Evolutionary conservation across 2,329 filamentous ascomycete genomes (phyloP).

Genomic region (Aspergillus thermomutatus): DNA sequence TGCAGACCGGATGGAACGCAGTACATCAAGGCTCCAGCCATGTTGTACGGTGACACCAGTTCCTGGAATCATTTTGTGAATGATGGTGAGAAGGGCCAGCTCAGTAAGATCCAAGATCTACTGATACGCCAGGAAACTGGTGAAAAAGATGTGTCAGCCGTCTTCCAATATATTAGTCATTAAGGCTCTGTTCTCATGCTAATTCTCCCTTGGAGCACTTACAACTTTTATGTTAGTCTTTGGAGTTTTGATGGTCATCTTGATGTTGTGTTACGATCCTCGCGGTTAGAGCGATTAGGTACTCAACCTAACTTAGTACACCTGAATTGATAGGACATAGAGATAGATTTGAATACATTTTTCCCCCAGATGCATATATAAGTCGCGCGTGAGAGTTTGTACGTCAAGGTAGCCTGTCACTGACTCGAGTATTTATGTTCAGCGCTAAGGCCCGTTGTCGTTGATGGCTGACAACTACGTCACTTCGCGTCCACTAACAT

Average conservation of each 20-base stretch:
- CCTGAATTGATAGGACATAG: background rate
- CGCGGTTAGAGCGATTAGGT: background rate
- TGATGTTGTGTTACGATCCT: background rate
- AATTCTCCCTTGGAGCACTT: background rate
- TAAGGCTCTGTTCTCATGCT: conserved; percentile 29
- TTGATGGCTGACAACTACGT: conserved; percentile 14
- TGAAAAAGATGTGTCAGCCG: conserved; percentile 79
- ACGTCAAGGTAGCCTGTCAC: background rate
- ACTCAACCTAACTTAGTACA: background rate
- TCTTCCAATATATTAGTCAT: conserved; percentile 99
- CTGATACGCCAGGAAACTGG: conserved; percentile 80
- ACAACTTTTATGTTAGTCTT: background rate
- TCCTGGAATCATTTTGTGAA: conserved; percentile 99
- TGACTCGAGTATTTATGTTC: background rate
- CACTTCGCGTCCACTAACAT: conserved; percentile 15
- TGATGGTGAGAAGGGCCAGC: conserved; percentile 59
- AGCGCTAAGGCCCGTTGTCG: background rate
- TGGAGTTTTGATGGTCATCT: background rate
- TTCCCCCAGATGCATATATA: background rate
- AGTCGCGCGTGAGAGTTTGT: background rate
- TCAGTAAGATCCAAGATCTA: conserved; percentile 85
- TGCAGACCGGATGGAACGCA: conserved; percentile 87
- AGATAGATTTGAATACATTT: background rate
- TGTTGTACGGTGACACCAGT: conserved; percentile 96
- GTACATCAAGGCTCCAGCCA: conserved; percentile 83